Base-by-base conservation (phyloP, 1,139 yeast species). In the Protomyces inouyei region DNA sequence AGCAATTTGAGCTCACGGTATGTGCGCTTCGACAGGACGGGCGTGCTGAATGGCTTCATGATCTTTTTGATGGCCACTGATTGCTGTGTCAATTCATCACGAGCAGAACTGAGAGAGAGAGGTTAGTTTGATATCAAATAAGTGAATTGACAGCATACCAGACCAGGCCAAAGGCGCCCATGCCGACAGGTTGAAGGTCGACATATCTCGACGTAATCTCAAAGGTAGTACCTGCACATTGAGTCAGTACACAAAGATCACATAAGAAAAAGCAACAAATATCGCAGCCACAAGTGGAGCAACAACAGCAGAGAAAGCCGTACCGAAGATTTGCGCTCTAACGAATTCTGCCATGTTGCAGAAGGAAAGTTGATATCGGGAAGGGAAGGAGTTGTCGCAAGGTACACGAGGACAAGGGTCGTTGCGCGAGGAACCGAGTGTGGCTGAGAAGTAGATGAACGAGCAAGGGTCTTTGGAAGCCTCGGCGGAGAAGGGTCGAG, bases 111-210 rank as follows among this genome's bases (percentile, higher is more conserved):
- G 53, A 10, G 52, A 14, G 35, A 16, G 21, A 16, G 23, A 21
- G 2, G 46, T 18, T 5, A 46, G 40, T 14, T 6, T 18, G 35
- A 5, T 9, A 46, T 16, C 3, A 14, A 46, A 3, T 1, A 5
- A 10, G n/a, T 3, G 23, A 23, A 5, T 28, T 32, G 35, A 66
- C 10, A 12, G 16, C 74, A 32, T 71, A 73, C 75, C 99, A 93
- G 56, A 93, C 99, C 48, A 93, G 83, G 6, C 98, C 98, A 74
- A 93, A 93, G 10, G 98, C 98, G 43, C 98, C 98, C 98, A 93
- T 93, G 1, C 98, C 98, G 60, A 93, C 97, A 2, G 98, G 98
- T 72, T 91, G 93, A 68, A 93, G 81, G 73, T 93, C 97, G 23
- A 91, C 84, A 21, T 70, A 72, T 68, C 79, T 72, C 69, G 77